Percentiles rank a stretch among this genome's conserved stretches.
phyloP scores from a whole-genome alignment of 257 asterid genomes.

The Nemophila menziesii region DNA sequence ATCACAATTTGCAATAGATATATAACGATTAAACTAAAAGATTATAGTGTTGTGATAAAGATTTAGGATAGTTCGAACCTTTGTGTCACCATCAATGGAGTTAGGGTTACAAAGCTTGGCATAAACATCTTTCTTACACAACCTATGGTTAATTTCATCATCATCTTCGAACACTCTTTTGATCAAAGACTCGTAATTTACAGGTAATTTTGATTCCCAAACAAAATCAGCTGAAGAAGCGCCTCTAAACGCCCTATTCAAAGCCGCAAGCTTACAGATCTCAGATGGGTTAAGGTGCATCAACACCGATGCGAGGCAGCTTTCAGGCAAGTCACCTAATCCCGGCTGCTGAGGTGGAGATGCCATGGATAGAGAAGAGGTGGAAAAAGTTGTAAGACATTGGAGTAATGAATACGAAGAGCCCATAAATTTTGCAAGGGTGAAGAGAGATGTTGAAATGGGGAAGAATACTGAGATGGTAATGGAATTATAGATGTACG shows the following conservation, averaged over 20 bases:
- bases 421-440: not conserved
- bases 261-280: slow-evolving; percentile 59
- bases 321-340: slow-evolving; percentile 70
- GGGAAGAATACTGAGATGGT: not conserved
- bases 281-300: slow-evolving; percentile 63
- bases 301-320: slow-evolving; percentile 67
- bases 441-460: not conserved
- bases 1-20: slow-evolving; percentile 9
- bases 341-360: slow-evolving; percentile 19
- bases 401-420: not conserved
- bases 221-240: slow-evolving; percentile 82
- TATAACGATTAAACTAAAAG: not conserved
- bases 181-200: slow-evolving; percentile 47
- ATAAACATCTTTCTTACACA: slow-evolving; percentile 49
- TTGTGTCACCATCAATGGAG: slow-evolving; percentile 59
- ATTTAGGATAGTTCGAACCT: slow-evolving; percentile 29
- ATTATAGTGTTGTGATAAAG: not conserved
- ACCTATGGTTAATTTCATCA: slow-evolving; percentile 7
- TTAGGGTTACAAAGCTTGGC: slow-evolving; percentile 45
- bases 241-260: slow-evolving; percentile 63
- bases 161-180: slow-evolving; percentile 31
- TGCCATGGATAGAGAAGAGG: not conserved
- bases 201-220: slow-evolving; percentile 71
- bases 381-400: not conserved
- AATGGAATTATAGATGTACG: no score